Conservation (phyloP, 73 alveolate genomes). For the Uronychia setigera region DNA sequence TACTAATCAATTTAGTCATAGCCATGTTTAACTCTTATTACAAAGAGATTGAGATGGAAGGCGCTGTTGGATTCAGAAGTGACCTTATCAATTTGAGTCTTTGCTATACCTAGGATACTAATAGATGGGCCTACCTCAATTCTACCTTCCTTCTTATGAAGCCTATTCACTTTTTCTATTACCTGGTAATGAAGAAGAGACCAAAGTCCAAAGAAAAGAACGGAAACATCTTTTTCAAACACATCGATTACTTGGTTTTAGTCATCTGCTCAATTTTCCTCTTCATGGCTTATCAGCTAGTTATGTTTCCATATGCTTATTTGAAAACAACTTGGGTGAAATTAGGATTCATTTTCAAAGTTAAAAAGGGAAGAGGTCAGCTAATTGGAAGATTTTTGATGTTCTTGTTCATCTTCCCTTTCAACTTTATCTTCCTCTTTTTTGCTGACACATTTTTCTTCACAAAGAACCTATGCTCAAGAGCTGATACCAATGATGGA, state of each 20-base stretch:
- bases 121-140: not conserved
- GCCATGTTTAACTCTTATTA: not conserved
- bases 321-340: not conserved
- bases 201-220: not conserved
- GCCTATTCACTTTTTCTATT: not conserved
- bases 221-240: not conserved
- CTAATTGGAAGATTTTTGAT: not conserved
- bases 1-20: not conserved
- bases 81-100: not conserved
- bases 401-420: not conserved
- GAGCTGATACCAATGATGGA: no score
- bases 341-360: not conserved
- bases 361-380: not conserved
- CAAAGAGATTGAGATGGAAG: not conserved
- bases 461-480: not conserved
- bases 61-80: not conserved
- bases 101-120: not conserved
- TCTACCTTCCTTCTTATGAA: not conserved
- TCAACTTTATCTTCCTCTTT: not conserved
- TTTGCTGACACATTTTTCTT: not conserved
- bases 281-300: not conserved
- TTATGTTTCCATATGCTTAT: not conserved
- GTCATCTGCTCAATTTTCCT: not conserved
- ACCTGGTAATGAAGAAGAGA: not conserved
- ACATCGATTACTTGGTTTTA: not conserved